Conservation (phyloP, 306 rosid species). For the Glycine soja region DNA sequence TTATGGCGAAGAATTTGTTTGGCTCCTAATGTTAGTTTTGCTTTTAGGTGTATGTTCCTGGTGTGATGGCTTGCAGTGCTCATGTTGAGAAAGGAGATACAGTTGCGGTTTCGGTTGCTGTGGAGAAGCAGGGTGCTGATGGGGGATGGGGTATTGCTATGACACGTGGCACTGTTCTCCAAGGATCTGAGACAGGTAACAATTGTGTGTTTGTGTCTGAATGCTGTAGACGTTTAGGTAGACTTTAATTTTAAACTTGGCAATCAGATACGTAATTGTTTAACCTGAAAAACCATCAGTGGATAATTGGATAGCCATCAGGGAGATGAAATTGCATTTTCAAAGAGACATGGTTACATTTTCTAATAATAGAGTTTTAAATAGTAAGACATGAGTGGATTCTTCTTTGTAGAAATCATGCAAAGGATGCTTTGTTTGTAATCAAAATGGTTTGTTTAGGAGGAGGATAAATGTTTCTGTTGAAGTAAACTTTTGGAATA, state of each 20-base stretch:
- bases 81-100: slow-evolving; percentile 88
- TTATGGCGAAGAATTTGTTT: slow-evolving; percentile 23
- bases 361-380: not conserved
- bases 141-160: slow-evolving; percentile 84
- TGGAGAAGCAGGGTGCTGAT: slow-evolving; percentile 78
- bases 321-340: slow-evolving; percentile 38
- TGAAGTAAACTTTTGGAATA: slow-evolving; percentile 32
- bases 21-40: slow-evolving; percentile 47
- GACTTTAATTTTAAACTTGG: slow-evolving; percentile 18
- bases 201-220: slow-evolving; percentile 31
- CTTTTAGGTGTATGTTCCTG: slow-evolving; percentile 83
- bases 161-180: slow-evolving; percentile 86
- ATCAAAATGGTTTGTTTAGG: not conserved
- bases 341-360: not conserved
- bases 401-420: slow-evolving; percentile 5
- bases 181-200: slow-evolving; percentile 74
- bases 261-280: not conserved
- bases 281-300: slow-evolving; percentile 5
- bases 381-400: not conserved
- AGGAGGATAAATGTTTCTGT: slow-evolving; percentile 22
- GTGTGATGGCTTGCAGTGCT: slow-evolving; percentile 93
- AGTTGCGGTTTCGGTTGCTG: slow-evolving; percentile 83
- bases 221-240: slow-evolving; percentile 28
- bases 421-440: slow-evolving; percentile 7
- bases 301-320: not conserved